phyloP scores from a whole-genome alignment of 768 basidiomycete species.

The Neoboletus brunneissimus region DNA sequence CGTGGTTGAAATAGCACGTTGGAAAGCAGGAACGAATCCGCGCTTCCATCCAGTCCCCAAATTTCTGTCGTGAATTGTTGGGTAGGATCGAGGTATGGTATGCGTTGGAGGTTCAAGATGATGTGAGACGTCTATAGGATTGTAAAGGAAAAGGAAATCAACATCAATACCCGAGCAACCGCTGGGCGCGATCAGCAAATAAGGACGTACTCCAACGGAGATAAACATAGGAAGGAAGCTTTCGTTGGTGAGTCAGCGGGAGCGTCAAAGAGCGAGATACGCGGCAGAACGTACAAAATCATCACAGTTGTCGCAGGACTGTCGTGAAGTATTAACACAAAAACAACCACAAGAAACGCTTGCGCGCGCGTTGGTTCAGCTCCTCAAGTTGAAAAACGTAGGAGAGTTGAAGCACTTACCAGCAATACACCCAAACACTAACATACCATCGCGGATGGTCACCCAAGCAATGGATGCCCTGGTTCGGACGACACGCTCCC shows the following conservation, averaged over 20 bases:
- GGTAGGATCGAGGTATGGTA: accelerated
- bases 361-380: background rate
- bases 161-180: background rate
- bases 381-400: background rate
- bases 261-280: background rate
- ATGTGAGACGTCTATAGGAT: constrained; percentile 13
- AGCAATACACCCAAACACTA: constrained; percentile 11
- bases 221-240: constrained; percentile 21
- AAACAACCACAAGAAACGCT: constrained; percentile 15
- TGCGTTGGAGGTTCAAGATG: constrained; percentile 19
- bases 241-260: background rate
- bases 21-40: constrained; percentile 16
- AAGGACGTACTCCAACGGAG: constrained; percentile 17
- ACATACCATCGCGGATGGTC: constrained; percentile 25
- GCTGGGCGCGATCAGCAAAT: background rate
- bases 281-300: constrained; percentile 11
- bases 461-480: constrained; percentile 10
- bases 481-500: background rate
- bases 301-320: constrained; percentile 3
- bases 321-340: background rate
- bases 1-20: background rate
- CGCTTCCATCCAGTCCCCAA: constrained; percentile 8
- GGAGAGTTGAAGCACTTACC: constrained; percentile 8
- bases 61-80: constrained; percentile 19
- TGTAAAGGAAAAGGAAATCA: background rate